Base-by-base conservation (phyloP, 305 asterid genomes). In the Fraxinus albicans region DNA sequence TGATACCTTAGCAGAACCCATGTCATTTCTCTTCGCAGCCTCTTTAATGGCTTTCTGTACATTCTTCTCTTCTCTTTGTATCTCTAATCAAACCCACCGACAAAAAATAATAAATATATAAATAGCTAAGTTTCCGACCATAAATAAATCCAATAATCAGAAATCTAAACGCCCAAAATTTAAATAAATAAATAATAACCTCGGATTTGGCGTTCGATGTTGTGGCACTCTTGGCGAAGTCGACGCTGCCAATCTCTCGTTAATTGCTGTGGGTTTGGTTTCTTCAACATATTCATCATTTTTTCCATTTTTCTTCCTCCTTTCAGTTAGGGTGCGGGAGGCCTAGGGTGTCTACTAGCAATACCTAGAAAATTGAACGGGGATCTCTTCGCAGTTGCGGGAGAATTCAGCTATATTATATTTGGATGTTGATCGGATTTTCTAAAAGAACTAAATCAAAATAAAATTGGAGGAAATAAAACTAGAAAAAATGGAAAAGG, bases 241-340 rank as follows among this genome's bases (percentile, higher is more conserved):
- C 98, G 98, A 79, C 98, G 98, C 89, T 92, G 98, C 98, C 98
- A 95, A 88, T 95, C 98, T 85, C 97, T 88, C 83, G 92, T 81
- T 73, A 92, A 84, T 80, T 93, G 95, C 87, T 93, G 97, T 5
- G 98, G 98, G 55, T 91, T 93, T 10, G 97, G 93, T 82, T 93
- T 95, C 88, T 91, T 93, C 90, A 95, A 77, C 27, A 90, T 80
- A 82, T 90, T 92, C 92, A 67, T 88, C 92, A 95, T 80, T 82
- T 88, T 95, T 19, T 95, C 98, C 97, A 95, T 94, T 38, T 47
- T 12, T 76, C 58, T 8, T 0, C 36, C 55, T 36, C n/a, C 70
- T 29, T 69, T 12, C 75, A 21, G 75, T 12, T 2, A 12, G 38
- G 38, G 21, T 4, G 19, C 21, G 74, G 8, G n/a, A 3, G 6